Evolutionary conservation across 2,329 filamentous ascomycete species (phyloP).

Genomic region (Cladophialophora chaetospira): DNA sequence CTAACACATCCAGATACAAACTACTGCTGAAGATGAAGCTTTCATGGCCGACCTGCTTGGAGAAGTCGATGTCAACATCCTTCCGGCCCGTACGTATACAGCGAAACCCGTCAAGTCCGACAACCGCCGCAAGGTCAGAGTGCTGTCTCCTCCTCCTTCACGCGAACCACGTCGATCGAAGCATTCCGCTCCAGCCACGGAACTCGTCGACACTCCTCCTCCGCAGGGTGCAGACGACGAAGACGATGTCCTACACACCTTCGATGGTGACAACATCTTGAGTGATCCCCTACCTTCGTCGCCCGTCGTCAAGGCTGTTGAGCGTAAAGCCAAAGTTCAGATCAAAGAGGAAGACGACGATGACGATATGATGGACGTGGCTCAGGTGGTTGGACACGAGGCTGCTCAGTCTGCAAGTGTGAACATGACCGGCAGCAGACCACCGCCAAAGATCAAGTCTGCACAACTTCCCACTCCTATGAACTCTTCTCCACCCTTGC

Average conservation of each 20-base stretch:
- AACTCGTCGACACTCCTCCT: conserved; percentile 51
- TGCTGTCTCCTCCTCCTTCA: conserved; percentile 71
- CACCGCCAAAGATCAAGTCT: conserved; percentile 74
- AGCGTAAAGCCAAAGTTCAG: conserved; percentile 64
- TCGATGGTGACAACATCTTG: conserved; percentile 78
- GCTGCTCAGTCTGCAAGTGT: conserved; percentile 64
- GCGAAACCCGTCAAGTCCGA: conserved; percentile 71
- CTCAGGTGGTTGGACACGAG: conserved; percentile 69
- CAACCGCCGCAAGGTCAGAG: conserved; percentile 75
- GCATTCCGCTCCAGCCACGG: conserved; percentile 36
- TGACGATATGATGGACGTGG: conserved; percentile 81
- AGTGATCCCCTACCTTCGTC: conserved; percentile 86
- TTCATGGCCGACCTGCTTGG: conserved; percentile 84
- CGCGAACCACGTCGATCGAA: conserved; percentile 48
- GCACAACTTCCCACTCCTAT: conserved; percentile 68
- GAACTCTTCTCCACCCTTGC: conserved; percentile 68
- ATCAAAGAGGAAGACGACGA: conserved; percentile 71
- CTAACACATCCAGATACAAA: conserved; percentile 39
- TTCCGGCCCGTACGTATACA: conserved; percentile 56
- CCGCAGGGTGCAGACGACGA: conserved; percentile 49
- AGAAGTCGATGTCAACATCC: conserved; percentile 79
- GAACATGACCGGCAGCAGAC: conserved; percentile 80
- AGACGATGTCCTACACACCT: conserved; percentile 57
- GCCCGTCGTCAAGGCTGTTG: conserved; percentile 75
- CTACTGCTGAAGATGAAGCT: conserved; percentile 82